These are phyloP conservation scores for Pseudocercospora vitis DNA, from an alignment of 2,329 filamentous ascomycete species.

Conservation along the genomic window DNA sequence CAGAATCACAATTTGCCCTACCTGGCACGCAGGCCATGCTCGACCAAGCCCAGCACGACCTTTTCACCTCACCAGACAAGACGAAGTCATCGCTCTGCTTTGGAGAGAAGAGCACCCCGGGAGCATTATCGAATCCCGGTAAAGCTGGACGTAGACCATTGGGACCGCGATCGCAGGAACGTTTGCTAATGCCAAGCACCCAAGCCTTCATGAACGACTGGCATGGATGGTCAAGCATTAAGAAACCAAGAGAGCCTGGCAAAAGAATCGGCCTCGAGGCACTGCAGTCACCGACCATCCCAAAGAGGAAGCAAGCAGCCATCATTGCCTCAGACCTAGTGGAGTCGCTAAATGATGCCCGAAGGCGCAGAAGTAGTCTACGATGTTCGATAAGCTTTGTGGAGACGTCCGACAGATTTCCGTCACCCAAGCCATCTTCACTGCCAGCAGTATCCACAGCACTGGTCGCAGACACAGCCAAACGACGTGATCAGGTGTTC, in stretches of 20 bases:
- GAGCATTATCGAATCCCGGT: slow-evolving; percentile 37
- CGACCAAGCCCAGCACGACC: slow-evolving; percentile 32
- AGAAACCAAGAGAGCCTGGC: slow-evolving; percentile 36
- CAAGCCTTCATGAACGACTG: slow-evolving; percentile 46
- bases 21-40: slow-evolving; percentile 35
- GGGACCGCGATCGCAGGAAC: slow-evolving; percentile 27
- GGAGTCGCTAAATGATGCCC: slow-evolving; percentile 6
- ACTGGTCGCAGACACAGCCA: slow-evolving; percentile 4
- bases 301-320: slow-evolving; percentile 5
- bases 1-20: slow-evolving; percentile 19
- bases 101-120: slow-evolving; percentile 31
- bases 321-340: slow-evolving; percentile 9
- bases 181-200: slow-evolving; percentile 40
- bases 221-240: slow-evolving; percentile 45
- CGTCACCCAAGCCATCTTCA: slow-evolving; percentile 5
- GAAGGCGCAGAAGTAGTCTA: slow-evolving; percentile 28
- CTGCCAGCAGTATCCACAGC: slow-evolving; percentile 2
- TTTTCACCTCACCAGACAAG: slow-evolving; percentile 35
- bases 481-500: not conserved
- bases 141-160: slow-evolving; percentile 26
- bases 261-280: slow-evolving; percentile 12
- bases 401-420: slow-evolving; percentile 17
- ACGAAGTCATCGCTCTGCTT: slow-evolving; percentile 13
- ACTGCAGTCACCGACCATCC: slow-evolving; percentile 20
- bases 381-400: slow-evolving; percentile 27